A percentile compares a stretch with the other conserved stretches of the same genome.
Conservation (phyloP, 805 yeast genomes). For the Candida golubevii region DNA sequence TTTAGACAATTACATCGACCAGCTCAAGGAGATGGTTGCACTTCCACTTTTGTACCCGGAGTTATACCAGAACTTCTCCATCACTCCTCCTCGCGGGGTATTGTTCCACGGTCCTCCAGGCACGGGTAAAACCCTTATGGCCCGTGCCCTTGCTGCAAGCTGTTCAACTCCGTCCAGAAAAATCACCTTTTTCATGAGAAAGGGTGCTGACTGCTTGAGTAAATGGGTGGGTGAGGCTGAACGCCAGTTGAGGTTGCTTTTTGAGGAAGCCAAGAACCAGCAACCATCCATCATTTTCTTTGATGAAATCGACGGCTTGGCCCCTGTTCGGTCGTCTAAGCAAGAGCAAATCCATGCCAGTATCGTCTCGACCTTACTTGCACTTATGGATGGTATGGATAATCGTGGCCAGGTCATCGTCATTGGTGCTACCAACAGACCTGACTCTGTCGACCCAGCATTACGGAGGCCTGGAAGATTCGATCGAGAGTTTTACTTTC, state of each 20-base stretch:
- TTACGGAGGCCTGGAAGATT: slow-evolving; percentile 95
- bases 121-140: slow-evolving; percentile 97
- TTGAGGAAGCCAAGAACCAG: slow-evolving; percentile 93
- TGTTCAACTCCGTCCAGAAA: slow-evolving; percentile 81
- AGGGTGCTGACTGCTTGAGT: slow-evolving; percentile 94
- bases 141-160: slow-evolving; percentile 93
- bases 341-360: slow-evolving; percentile 99
- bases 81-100: slow-evolving; percentile 97
- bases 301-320: slow-evolving; percentile 97
- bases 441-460: slow-evolving; percentile 98
- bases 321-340: slow-evolving; percentile 95
- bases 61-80: slow-evolving; percentile 79
- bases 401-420: slow-evolving; percentile 97
- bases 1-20: slow-evolving; percentile 81
- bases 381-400: slow-evolving; percentile 99
- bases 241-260: slow-evolving; percentile 80
- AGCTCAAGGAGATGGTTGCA: slow-evolving; percentile 94
- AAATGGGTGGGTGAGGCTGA: slow-evolving; percentile 99
- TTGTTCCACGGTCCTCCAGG: slow-evolving; percentile 99
- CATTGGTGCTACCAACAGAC: slow-evolving; percentile 96
- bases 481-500: slow-evolving; percentile 94
- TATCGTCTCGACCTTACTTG: slow-evolving; percentile 90
- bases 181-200: slow-evolving; percentile 95
- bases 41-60: slow-evolving; percentile 92
- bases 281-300: slow-evolving; percentile 96